Conservation (phyloP, 495 filamentous ascomycete species). For the Margaritispora aquatica region DNA sequence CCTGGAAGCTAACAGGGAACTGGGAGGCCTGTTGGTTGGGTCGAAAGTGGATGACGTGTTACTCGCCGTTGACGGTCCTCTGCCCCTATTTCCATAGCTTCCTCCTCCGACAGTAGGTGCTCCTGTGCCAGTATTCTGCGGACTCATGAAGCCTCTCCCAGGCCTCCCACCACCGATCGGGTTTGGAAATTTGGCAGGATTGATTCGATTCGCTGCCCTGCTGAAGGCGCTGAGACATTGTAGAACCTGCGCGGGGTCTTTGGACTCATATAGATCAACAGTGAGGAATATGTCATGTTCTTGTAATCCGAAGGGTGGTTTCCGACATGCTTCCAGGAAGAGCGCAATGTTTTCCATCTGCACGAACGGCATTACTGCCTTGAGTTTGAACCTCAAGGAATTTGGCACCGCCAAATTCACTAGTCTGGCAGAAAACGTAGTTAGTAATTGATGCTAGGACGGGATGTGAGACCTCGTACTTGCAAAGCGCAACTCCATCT, state of each 20-base stretch:
- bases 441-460: background rate
- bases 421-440: constrained; percentile 47
- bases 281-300: constrained; percentile 96
- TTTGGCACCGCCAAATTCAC: constrained; percentile 69
- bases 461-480: constrained; percentile 44
- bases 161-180: constrained; percentile 61
- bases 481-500: constrained; percentile 89
- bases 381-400: constrained; percentile 18
- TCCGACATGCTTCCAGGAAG: constrained; percentile 83
- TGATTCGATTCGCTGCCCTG: constrained; percentile 70
- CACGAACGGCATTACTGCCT: constrained; percentile 78
- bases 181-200: constrained; percentile 65
- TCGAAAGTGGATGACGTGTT: constrained; percentile 49
- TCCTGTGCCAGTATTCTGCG: constrained; percentile 53
- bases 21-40: constrained; percentile 19
- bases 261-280: constrained; percentile 92
- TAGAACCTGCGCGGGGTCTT: constrained; percentile 94
- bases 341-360: constrained; percentile 99
- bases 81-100: constrained; percentile 37
- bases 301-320: constrained; percentile 76
- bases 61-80: constrained; percentile 64
- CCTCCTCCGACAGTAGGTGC: constrained; percentile 29
- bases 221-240: constrained; percentile 92
- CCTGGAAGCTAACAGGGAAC: constrained; percentile 36
- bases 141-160: constrained; percentile 56